These are phyloP conservation scores for Pseudogymnoascus sp. DNA, from an alignment of 2,329 filamentous ascomycete species.

Conservation along the genomic window DNA sequence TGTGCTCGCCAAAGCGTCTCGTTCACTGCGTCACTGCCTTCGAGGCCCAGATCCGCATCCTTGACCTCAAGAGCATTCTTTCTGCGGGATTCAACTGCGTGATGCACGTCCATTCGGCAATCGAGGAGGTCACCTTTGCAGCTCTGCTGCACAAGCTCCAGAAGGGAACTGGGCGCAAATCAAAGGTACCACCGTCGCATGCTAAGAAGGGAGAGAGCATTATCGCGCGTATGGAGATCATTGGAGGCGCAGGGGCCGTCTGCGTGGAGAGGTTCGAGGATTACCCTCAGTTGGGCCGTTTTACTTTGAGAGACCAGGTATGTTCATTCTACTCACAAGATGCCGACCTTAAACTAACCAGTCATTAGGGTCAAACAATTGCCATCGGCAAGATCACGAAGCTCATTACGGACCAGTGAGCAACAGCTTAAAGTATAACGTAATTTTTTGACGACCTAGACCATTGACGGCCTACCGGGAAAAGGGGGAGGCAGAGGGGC, in stretches of 20 bases:
- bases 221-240: conserved; percentile 85
- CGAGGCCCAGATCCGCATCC: conserved; percentile 91
- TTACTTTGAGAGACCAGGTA: conserved; percentile 84
- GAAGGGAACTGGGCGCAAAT: conserved; percentile 88
- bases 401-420: conserved; percentile 47
- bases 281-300: conserved; percentile 87
- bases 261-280: conserved; percentile 95
- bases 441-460: conserved; percentile 1
- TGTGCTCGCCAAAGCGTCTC: conserved; percentile 88
- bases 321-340: conserved; percentile 23
- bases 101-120: conserved; percentile 91
- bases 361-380: conserved; percentile 84
- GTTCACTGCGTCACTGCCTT: conserved; percentile 87
- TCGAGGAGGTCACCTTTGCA: conserved; percentile 92
- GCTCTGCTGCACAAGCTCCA: conserved; percentile 87
- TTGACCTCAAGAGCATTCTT: conserved; percentile 91
- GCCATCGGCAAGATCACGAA: conserved; percentile 99
- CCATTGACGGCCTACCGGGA: not conserved
- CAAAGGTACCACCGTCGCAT: conserved; percentile 86
- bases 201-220: conserved; percentile 76
- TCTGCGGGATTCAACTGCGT: conserved; percentile 97
- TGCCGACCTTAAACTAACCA: conserved; percentile 12
- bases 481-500: not conserved
- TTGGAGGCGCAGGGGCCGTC: conserved; percentile 74
- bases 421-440: not conserved